Conservation (phyloP, 2,329 filamentous ascomycete species). For the Penicillium sp. region DNA sequence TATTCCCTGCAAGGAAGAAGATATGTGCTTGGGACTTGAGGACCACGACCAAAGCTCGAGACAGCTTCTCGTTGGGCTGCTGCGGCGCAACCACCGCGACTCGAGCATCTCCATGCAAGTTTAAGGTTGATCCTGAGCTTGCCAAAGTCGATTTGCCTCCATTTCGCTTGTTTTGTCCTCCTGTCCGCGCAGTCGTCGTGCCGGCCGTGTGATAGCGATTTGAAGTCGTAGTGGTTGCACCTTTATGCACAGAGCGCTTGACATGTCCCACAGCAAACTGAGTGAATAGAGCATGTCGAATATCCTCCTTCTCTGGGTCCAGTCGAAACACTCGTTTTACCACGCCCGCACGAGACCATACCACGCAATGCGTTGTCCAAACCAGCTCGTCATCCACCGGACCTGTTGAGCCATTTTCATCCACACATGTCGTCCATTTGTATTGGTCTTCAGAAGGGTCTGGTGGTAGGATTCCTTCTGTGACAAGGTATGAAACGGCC, state of each 20-base stretch:
- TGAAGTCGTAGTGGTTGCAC: constrained; percentile 9
- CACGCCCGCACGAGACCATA: constrained; percentile 87
- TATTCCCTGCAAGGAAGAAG: constrained; percentile 86
- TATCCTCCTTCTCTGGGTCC: constrained; percentile 81
- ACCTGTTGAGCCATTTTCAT: constrained; percentile 48
- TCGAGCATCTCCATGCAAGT: constrained; percentile 34
- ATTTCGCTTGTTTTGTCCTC: constrained; percentile 26
- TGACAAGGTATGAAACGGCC: constrained; percentile 80
- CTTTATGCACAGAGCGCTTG: constrained; percentile 26
- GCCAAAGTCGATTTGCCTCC: constrained; percentile 35
- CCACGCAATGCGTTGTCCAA: constrained; percentile 74
- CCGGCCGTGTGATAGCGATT: constrained; percentile 13
- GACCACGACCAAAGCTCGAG: constrained; percentile 82
- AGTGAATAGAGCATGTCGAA: constrained; percentile 85
- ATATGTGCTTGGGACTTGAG: constrained; percentile 92
- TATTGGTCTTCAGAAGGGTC: constrained; percentile 71
- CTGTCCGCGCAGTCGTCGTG: constrained; percentile 14
- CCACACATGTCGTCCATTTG: constrained; percentile 71
- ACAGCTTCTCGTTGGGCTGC: constrained; percentile 35
- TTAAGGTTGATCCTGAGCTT: constrained; percentile 32
- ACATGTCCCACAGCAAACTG: constrained; percentile 68
- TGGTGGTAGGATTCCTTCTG: constrained; percentile 75
- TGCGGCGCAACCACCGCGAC: constrained; percentile 28
- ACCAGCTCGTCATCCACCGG: constrained; percentile 78
- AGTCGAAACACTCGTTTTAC: constrained; percentile 88